A percentile compares a stretch with the other conserved stretches of the same genome.
Conservation (phyloP, 768 basidiomycete species). For the Cystofilobasidium bisporidii region DNA sequence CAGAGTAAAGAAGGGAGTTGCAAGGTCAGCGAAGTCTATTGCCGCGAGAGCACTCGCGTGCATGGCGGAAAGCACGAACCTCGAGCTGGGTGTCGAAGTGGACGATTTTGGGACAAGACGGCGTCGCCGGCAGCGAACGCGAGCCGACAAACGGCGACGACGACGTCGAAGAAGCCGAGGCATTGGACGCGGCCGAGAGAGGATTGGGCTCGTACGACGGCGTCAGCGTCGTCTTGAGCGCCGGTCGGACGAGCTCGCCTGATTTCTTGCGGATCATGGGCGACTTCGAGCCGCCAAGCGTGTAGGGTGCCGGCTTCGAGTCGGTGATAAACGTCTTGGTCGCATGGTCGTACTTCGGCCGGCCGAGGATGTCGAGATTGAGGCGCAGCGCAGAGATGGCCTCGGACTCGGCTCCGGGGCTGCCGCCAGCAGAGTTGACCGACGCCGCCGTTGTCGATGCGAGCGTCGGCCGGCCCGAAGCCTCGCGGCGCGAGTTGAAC, state of each 20-base stretch:
- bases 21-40: no score
- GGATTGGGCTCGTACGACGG: slow-evolving; percentile 24
- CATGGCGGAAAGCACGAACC: background rate
- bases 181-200: slow-evolving; percentile 17
- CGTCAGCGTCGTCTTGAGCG: slow-evolving; percentile 53
- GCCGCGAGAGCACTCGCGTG: no score
- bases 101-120: slow-evolving; percentile 68
- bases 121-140: slow-evolving; percentile 68
- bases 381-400: slow-evolving; percentile 15
- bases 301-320: slow-evolving; percentile 12
- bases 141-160: slow-evolving; percentile 40
- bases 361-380: slow-evolving; percentile 27
- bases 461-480: slow-evolving; percentile 20
- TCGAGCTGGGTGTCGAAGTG: slow-evolving; percentile 88
- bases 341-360: slow-evolving; percentile 19
- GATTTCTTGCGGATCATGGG: slow-evolving; percentile 78
- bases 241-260: slow-evolving; percentile 84
- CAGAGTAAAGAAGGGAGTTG: background rate
- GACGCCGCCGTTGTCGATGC: slow-evolving; percentile 6
- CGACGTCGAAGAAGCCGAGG: slow-evolving; percentile 46
- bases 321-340: slow-evolving; percentile 18
- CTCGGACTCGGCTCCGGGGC: background rate
- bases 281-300: background rate
- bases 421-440: background rate
- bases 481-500: slow-evolving; percentile 20